A percentile compares a stretch with the other conserved stretches of the same genome.
Conservation (phyloP, 2,329 filamentous ascomycete species). For the Colletotrichum lupini region DNA sequence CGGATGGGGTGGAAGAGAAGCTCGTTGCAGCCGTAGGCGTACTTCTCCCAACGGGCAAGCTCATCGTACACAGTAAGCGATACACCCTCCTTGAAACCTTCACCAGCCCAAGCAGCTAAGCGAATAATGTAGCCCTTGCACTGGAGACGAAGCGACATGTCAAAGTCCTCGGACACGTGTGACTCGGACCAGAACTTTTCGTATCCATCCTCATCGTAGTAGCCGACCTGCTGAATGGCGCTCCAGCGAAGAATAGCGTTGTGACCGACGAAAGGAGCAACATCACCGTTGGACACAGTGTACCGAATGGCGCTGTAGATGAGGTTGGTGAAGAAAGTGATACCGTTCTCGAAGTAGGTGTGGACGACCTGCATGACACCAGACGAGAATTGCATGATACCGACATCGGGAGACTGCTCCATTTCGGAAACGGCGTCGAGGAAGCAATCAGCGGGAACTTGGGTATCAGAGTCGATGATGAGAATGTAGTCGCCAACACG, state of each 20-base stretch:
- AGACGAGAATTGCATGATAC: conserved; percentile 81
- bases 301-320: conserved; percentile 83
- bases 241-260: conserved; percentile 82
- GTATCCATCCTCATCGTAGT: conserved; percentile 75
- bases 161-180: conserved; percentile 84
- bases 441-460: conserved; percentile 81
- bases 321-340: conserved; percentile 78
- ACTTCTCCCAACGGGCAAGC: conserved; percentile 87
- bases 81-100: conserved; percentile 86
- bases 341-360: conserved; percentile 78
- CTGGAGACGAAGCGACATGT: conserved; percentile 83
- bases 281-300: conserved; percentile 81
- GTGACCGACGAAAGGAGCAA: conserved; percentile 84
- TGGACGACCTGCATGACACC: conserved; percentile 83
- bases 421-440: conserved; percentile 85
- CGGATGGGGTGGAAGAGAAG: conserved; percentile 82
- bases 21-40: conserved; percentile 86
- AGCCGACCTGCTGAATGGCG: conserved; percentile 79
- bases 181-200: conserved; percentile 87
- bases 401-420: conserved; percentile 82
- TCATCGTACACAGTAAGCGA: conserved; percentile 88
- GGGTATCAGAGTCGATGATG: conserved; percentile 83
- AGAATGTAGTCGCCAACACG: conserved; percentile 87
- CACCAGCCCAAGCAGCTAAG: conserved; percentile 77
- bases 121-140: conserved; percentile 78